These are phyloP conservation scores for Stagonosporopsis tanaceti DNA, from an alignment of 2,329 filamentous ascomycete species.

Conservation along the genomic window DNA sequence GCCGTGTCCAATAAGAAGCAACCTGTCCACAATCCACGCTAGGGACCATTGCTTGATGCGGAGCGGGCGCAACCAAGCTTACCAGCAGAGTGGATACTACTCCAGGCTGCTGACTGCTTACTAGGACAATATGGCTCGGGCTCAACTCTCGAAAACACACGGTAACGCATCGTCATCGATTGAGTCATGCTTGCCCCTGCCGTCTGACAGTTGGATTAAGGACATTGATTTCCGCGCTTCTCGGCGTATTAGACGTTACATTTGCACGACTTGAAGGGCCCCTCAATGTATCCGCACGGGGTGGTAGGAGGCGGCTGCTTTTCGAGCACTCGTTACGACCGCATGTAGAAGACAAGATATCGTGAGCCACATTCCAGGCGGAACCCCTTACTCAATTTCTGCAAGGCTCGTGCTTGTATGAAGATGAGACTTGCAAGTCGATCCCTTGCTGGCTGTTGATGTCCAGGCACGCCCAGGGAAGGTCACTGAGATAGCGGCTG, in stretches of 20 bases:
- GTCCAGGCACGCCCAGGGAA: neutral
- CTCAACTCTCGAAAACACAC: neutral
- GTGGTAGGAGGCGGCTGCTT: too few species aligned
- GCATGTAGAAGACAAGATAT: too few species aligned
- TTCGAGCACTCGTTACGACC: neutral
- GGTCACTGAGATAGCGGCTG: neutral
- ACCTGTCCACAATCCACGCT: neutral
- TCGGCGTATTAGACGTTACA: neutral
- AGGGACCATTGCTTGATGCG: constrained; percentile 3
- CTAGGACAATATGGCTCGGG: neutral
- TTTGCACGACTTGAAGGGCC: neutral
- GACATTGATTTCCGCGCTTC: neutral
- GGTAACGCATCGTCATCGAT: neutral
- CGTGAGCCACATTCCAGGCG: neutral
- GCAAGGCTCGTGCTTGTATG: neutral
- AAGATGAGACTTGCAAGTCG: neutral
- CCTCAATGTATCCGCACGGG: too few species aligned
- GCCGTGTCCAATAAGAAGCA: constrained; percentile 5
- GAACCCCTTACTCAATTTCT: neutral
- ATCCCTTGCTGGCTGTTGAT: neutral
- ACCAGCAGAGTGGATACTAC: neutral
- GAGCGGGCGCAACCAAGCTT: neutral
- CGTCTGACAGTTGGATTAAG: neutral
- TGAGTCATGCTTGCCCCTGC: neutral
- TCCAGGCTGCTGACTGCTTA: neutral